Evolutionary conservation across 176 grass and related monocot species (phyloP).

Genomic region (Triticum aestivum): DNA sequence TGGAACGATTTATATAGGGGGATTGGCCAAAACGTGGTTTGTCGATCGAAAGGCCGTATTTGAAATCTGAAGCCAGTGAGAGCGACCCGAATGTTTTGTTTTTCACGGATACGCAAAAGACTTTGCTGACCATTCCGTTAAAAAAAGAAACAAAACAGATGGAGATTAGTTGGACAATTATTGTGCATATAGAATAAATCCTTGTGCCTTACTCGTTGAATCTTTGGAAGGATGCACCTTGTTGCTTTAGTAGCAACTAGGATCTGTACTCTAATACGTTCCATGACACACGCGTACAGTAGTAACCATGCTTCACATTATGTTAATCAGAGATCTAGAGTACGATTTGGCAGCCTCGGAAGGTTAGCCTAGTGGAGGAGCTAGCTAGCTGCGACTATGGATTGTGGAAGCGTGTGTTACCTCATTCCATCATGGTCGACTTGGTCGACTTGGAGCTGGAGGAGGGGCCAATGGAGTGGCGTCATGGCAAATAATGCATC

Average conservation of each 20-base stretch:
- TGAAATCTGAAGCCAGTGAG: background rate
- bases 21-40: background rate
- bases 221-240: background rate
- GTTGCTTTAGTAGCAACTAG: background rate
- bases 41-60: background rate
- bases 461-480: constrained; percentile 16
- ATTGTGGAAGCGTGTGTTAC: constrained; percentile 11
- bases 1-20: background rate
- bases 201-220: background rate
- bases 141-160: background rate
- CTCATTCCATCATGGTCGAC: constrained; percentile 10
- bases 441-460: background rate
- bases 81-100: too few relatives aligned
- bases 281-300: too few relatives aligned
- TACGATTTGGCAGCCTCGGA: constrained; percentile 31
- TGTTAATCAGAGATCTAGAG: background rate
- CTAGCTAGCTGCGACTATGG: background rate
- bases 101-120: too few relatives aligned
- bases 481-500: constrained; percentile 44
- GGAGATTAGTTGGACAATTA: background rate
- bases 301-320: too few relatives aligned
- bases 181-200: background rate
- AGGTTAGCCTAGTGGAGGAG: background rate
- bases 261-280: background rate
- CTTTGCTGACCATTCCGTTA: background rate